phyloP scores from a whole-genome alignment of 73 alveolate species.

The Tetrahymena thermophila region DNA sequence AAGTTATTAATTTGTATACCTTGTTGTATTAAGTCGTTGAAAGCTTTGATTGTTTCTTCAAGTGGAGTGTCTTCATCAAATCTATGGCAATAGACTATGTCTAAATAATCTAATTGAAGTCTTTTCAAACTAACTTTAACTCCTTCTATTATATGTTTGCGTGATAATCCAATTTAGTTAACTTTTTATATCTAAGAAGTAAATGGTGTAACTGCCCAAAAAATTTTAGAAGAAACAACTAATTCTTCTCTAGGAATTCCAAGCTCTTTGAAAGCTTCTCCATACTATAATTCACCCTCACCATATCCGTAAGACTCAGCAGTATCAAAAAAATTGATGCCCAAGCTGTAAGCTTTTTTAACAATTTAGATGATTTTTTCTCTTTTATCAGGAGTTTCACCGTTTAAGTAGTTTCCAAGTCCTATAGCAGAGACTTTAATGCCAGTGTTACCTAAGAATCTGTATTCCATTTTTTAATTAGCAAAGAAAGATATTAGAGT shows the following conservation, averaged over 20 bases:
- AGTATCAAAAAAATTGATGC: constrained; percentile 91
- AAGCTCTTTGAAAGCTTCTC: constrained; percentile 44
- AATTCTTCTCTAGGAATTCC: constrained; percentile 55
- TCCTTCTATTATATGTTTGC: constrained; percentile 86
- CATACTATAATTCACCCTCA: constrained; percentile 55
- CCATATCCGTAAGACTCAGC: no score
- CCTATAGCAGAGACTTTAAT: constrained; percentile 79
- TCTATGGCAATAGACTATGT: constrained; percentile 83
- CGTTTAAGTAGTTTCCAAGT: constrained; percentile 75
- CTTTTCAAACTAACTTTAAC: constrained; percentile 69
- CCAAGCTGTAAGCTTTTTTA: constrained; percentile 59
- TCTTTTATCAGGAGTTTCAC: constrained; percentile 15
- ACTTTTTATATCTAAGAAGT: constrained; percentile 46
- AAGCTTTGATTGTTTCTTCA: constrained; percentile 83
- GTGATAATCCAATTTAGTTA: constrained; percentile 47
- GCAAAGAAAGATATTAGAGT: no score
- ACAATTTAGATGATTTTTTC: constrained; percentile 30
- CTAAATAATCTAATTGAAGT: constrained; percentile 76
- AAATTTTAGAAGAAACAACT: constrained; percentile 76
- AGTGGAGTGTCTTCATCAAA: constrained; percentile 79
- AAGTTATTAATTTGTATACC: neutral
- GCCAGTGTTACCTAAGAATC: constrained; percentile 89
- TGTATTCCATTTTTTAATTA: constrained; percentile 72
- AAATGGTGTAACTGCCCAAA: constrained; percentile 56
- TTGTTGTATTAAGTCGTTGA: constrained; percentile 75